phyloP scores from a whole-genome alignment of 257 asterid genomes.

The Gardenia jasminoides region DNA sequence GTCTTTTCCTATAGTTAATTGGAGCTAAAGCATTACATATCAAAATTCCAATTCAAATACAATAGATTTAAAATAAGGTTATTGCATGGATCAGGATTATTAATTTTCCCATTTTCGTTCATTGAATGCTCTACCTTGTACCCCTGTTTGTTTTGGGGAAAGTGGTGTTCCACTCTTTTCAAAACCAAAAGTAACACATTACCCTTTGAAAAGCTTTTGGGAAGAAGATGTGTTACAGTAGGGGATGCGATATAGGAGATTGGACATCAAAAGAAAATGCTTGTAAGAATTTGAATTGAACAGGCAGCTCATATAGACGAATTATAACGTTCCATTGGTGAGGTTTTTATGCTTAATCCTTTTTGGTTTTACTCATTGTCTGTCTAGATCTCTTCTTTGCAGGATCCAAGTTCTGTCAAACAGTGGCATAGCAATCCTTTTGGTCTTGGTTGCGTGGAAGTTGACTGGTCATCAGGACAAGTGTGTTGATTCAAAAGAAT shows the following conservation, averaged over 20 bases:
- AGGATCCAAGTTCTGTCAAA: constrained; percentile 88
- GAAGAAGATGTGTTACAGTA: not conserved
- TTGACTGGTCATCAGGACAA: constrained; percentile 58
- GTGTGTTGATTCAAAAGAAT: constrained; percentile 82
- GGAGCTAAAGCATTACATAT: not conserved
- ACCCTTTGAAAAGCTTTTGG: not conserved
- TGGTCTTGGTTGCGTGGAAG: constrained; percentile 64
- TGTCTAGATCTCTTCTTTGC: constrained; percentile 23
- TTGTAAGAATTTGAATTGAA: not conserved
- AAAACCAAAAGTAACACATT: too few species aligned
- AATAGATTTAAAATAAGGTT: too few species aligned
- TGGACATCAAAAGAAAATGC: not conserved
- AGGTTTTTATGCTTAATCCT: not conserved
- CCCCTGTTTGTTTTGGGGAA: too few species aligned
- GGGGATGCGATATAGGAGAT: not conserved
- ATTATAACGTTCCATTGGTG: not conserved
- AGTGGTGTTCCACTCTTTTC: too few species aligned
- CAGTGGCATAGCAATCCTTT: constrained; percentile 70
- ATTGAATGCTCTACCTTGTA: too few species aligned
- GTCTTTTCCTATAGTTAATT: too few species aligned
- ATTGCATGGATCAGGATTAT: too few species aligned
- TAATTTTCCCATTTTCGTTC: too few species aligned
- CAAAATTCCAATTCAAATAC: too few species aligned
- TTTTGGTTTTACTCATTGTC: constrained; percentile 2
- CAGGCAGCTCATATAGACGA: too few species aligned